Percentiles rank a stretch among this genome's conserved stretches.
Evolutionary conservation across 75 land plant species (phyloP).

Genomic region (Picea sitchensis): DNA sequence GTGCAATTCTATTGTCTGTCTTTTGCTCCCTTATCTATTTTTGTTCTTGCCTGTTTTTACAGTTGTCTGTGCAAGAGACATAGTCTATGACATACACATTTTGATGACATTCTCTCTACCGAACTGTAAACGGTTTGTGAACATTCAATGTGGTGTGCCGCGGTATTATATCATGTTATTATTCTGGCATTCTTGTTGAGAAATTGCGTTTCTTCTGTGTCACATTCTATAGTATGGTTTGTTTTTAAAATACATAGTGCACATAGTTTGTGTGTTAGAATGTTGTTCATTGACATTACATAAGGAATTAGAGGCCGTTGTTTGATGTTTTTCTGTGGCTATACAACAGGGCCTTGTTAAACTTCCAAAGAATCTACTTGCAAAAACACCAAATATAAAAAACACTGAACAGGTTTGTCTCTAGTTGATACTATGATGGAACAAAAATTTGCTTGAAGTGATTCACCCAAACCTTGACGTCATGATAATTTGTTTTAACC

Average conservation of each 20-base stretch:
- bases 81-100: not conserved
- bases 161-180: not conserved
- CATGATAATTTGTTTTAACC: slow-evolving; percentile 11
- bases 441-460: not conserved
- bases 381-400: slow-evolving; percentile 47
- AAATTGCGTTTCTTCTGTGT: not conserved
- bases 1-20: slow-evolving; percentile 6
- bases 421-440: not conserved
- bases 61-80: not conserved
- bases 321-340: slow-evolving; percentile 3
- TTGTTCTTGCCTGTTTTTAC: not conserved
- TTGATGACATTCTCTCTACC: not conserved
- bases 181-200: not conserved
- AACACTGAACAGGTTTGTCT: slow-evolving; percentile 58
- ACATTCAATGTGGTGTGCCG: not conserved
- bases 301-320: not conserved
- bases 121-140: not conserved
- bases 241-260: not conserved
- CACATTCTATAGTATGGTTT: not conserved
- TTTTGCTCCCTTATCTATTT: not conserved
- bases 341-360: slow-evolving; percentile 22
- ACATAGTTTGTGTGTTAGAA: not conserved
- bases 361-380: slow-evolving; percentile 65
- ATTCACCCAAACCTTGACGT: not conserved
- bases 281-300: not conserved